A percentile compares a stretch with the other conserved stretches of the same genome.
phyloP scores from a whole-genome alignment of 1,139 yeast genomes.

The Nakaseomyces bracarensis region DNA sequence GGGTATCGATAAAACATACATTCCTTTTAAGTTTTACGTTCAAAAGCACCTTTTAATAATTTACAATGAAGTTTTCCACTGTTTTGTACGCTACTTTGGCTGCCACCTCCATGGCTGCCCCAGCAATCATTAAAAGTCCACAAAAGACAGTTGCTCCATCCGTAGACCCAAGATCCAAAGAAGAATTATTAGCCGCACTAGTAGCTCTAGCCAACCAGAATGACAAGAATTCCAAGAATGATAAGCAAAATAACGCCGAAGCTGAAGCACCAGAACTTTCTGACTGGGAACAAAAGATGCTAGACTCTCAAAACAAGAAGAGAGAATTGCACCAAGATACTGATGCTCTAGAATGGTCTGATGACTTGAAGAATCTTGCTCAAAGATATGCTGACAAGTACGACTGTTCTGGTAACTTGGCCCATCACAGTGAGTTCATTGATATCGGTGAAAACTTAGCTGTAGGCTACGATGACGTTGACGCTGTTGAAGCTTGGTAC shows the following conservation, averaged over 20 bases:
- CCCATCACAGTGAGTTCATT: not conserved
- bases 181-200: not conserved
- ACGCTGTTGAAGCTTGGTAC: constrained; percentile 80
- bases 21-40: not conserved
- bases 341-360: constrained; percentile 52
- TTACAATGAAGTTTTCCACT: constrained; percentile 11
- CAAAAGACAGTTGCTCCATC: constrained; percentile 8
- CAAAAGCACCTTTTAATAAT: not conserved
- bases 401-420: constrained; percentile 57
- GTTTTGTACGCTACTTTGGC: constrained; percentile 22
- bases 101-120: constrained; percentile 31
- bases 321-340: constrained; percentile 58
- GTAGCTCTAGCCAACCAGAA: not conserved
- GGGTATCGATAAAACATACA: not conserved
- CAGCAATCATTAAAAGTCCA: constrained; percentile 31
- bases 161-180: not conserved
- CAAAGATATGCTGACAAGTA: constrained; percentile 58
- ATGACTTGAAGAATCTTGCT: constrained; percentile 57
- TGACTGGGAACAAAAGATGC: constrained; percentile 13
- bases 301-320: constrained; percentile 57
- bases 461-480: constrained; percentile 50
- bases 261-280: not conserved
- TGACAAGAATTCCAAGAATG: not conserved
- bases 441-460: constrained; percentile 75
- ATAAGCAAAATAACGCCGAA: not conserved